phyloP scores from a whole-genome alignment of 345 rosid species.

The Gossypium sturtianum region DNA sequence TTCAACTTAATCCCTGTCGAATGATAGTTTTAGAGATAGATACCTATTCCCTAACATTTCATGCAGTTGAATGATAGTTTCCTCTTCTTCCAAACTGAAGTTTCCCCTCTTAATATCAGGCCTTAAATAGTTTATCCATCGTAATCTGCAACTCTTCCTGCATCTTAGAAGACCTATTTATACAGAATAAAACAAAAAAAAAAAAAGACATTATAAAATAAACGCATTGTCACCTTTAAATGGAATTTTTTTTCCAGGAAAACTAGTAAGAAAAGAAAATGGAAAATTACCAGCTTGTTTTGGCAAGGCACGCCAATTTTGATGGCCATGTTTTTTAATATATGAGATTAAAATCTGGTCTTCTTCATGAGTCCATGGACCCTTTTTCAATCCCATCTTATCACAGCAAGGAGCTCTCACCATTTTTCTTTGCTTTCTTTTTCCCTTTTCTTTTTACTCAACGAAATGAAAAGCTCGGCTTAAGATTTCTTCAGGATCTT shows the following conservation, averaged over 20 bases:
- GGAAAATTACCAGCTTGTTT: conserved; percentile 61
- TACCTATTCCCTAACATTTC: conserved; percentile 75
- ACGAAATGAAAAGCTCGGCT: not conserved
- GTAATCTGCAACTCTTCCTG: conserved; percentile 73
- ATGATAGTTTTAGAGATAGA: not conserved
- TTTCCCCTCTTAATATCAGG: conserved; percentile 87
- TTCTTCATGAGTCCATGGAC: conserved; percentile 75
- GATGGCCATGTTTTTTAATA: conserved; percentile 53
- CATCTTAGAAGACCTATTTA: conserved; percentile 65
- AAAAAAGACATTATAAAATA: not conserved
- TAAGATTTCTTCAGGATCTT: not conserved
- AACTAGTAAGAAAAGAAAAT: not conserved
- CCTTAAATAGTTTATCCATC: conserved; percentile 68
- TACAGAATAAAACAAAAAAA: not conserved
- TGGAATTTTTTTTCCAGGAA: not conserved
- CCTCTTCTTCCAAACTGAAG: conserved; percentile 74
- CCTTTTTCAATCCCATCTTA: conserved; percentile 71
- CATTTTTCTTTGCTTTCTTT: conserved; percentile 27
- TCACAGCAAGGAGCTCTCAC: conserved; percentile 91
- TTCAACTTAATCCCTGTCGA: no score
- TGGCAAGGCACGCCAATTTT: conserved; percentile 73
- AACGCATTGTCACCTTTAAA: not conserved
- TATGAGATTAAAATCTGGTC: conserved; percentile 54
- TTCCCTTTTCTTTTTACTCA: not conserved
- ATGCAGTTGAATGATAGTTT: conserved; percentile 59